These are phyloP conservation scores for Fagopyrum esculentum DNA, from an alignment of 148 eudicot species.

Conservation along the genomic window DNA sequence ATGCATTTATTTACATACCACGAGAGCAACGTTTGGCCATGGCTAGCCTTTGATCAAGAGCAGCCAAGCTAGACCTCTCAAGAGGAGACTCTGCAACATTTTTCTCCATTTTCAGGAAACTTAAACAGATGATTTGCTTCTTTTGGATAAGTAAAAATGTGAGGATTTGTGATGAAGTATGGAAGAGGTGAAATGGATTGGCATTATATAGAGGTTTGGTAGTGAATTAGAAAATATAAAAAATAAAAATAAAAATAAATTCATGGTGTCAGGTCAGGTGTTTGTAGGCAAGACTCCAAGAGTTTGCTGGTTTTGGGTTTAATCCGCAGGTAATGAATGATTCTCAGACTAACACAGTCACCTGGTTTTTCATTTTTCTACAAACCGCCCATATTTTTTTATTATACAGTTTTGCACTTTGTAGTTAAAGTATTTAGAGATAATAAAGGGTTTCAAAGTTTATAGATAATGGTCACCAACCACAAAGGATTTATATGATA, in stretches of 20 bases:
- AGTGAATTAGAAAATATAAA: background rate
- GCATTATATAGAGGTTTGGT: background rate
- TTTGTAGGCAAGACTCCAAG: background rate
- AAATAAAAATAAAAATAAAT: background rate
- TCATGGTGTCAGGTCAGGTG: background rate
- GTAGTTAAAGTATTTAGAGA: background rate
- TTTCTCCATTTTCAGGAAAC: slow-evolving; percentile 29
- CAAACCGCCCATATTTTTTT: background rate
- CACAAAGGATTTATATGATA: background rate
- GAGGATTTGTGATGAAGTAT: background rate
- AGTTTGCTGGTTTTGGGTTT: slow-evolving; percentile 23
- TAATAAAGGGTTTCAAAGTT: background rate
- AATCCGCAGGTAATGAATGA: background rate
- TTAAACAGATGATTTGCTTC: background rate
- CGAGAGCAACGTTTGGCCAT: slow-evolving; percentile 87
- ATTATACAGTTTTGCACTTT: background rate
- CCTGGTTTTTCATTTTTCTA: slow-evolving; percentile 17
- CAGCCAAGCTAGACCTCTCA: slow-evolving; percentile 36
- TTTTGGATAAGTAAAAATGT: background rate
- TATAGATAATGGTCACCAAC: background rate
- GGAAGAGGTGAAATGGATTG: background rate
- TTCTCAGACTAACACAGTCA: background rate
- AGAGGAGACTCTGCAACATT: slow-evolving; percentile 47
- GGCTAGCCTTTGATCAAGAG: slow-evolving; percentile 70
- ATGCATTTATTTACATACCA: slow-evolving; percentile 28